These are phyloP conservation scores for Cyberlindnera maclurae DNA, from an alignment of 805 yeast species.

Conservation along the genomic window DNA sequence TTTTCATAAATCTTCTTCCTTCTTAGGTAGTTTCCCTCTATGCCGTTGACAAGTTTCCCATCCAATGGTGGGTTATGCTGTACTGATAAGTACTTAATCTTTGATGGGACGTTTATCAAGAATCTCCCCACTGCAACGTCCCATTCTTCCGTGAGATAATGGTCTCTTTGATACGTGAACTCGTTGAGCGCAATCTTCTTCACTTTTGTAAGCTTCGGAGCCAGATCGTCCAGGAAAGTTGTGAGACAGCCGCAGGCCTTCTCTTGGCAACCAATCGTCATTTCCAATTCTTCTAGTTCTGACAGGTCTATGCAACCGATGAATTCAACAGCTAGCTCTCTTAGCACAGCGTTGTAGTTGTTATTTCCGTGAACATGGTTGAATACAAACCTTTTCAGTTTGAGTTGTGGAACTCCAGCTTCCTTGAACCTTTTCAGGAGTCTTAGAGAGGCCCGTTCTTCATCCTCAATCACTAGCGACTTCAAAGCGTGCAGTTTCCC, in stretches of 20 bases:
- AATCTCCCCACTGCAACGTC: constrained; percentile 42
- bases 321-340: constrained; percentile 26
- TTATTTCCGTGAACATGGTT: constrained; percentile 40
- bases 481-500: constrained; percentile 8
- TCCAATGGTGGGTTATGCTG: constrained; percentile 52
- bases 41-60: constrained; percentile 54
- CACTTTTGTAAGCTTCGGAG: constrained; percentile 25
- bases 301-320: constrained; percentile 27
- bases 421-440: constrained; percentile 27
- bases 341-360: constrained; percentile 30
- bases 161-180: constrained; percentile 32
- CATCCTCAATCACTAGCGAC: constrained; percentile 27
- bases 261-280: constrained; percentile 48
- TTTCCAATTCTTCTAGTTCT: constrained; percentile 35
- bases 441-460: constrained; percentile 30
- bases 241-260: constrained; percentile 38
- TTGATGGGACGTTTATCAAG: constrained; percentile 26
- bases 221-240: constrained; percentile 31
- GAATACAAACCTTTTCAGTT: constrained; percentile 31
- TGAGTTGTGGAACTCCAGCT: constrained; percentile 19
- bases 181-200: constrained; percentile 26
- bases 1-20: constrained; percentile 45
- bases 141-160: constrained; percentile 47
- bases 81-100: constrained; percentile 39
- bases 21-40: constrained; percentile 66